Conservation (phyloP, 2,329 filamentous ascomycete species). For the Daldinia sp. region DNA sequence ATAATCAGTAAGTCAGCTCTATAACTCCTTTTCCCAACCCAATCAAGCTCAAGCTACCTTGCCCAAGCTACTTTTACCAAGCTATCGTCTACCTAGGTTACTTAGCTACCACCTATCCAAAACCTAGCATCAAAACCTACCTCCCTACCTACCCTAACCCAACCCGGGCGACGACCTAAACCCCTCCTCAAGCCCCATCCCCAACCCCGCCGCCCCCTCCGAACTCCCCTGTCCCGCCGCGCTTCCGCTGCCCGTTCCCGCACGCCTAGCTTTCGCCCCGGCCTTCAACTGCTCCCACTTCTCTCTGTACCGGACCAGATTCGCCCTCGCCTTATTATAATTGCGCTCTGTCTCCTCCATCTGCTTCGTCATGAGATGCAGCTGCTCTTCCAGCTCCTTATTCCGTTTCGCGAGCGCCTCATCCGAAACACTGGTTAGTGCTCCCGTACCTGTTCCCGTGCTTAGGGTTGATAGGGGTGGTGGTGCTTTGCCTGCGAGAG, state of each 20-base stretch:
- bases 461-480: conserved; percentile 9
- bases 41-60: no score
- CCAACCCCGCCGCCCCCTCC: background rate
- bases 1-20: no score
- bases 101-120: background rate
- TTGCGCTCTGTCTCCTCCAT: conserved; percentile 72
- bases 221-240: background rate
- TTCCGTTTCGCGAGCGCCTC: conserved; percentile 59
- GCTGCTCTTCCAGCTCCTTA: conserved; percentile 72
- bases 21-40: no score
- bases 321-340: conserved; percentile 63
- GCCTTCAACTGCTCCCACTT: conserved; percentile 70
- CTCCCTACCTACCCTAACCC: background rate
- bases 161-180: conserved; percentile 17
- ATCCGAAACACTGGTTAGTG: conserved; percentile 46
- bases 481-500: conserved; percentile 42
- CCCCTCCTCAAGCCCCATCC: conserved; percentile 15
- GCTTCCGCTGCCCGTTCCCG: conserved; percentile 18
- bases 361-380: conserved; percentile 65
- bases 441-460: background rate
- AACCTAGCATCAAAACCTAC: background rate
- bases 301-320: conserved; percentile 65
- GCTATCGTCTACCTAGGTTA: no score
- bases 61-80: no score
- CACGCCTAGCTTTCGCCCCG: conserved; percentile 63